These are phyloP conservation scores for Panicum miliaceum DNA, from an alignment of 176 grass and related monocot species.

Conservation along the genomic window DNA sequence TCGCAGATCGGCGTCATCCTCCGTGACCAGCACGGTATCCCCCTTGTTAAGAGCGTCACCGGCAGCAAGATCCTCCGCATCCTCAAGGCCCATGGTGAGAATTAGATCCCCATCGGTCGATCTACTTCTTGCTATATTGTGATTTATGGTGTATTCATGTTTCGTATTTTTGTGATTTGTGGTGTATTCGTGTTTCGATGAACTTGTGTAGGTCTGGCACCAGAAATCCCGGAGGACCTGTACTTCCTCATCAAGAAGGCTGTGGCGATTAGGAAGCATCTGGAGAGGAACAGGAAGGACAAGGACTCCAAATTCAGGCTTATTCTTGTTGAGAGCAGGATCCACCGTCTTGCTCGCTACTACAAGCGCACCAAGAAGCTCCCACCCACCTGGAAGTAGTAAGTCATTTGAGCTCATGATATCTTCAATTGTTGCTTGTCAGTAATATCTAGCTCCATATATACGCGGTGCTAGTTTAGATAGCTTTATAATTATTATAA, in stretches of 20 bases:
- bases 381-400: constrained; percentile 91
- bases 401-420: constrained; percentile 22
- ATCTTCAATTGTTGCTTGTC: not conserved
- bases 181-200: not conserved
- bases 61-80: constrained; percentile 95
- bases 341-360: constrained; percentile 90
- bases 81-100: constrained; percentile 82
- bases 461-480: not conserved
- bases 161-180: not conserved
- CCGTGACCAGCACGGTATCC: constrained; percentile 87
- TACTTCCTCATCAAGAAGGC: constrained; percentile 96
- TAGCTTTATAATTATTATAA: not conserved
- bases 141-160: not conserved
- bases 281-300: constrained; percentile 96
- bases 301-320: constrained; percentile 93
- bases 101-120: not conserved
- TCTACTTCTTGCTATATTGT: not conserved
- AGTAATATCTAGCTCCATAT: not conserved
- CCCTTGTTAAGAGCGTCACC: constrained; percentile 65
- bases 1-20: constrained; percentile 86
- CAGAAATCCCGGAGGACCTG: constrained; percentile 84
- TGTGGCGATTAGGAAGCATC: constrained; percentile 87
- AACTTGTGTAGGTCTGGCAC: constrained; percentile 54
- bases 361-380: constrained; percentile 98
- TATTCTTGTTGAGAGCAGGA: constrained; percentile 95